These are phyloP conservation scores for Echinochloa phyllopogon DNA, from an alignment of 176 grass and related monocot genomes.

Conservation along the genomic window DNA sequence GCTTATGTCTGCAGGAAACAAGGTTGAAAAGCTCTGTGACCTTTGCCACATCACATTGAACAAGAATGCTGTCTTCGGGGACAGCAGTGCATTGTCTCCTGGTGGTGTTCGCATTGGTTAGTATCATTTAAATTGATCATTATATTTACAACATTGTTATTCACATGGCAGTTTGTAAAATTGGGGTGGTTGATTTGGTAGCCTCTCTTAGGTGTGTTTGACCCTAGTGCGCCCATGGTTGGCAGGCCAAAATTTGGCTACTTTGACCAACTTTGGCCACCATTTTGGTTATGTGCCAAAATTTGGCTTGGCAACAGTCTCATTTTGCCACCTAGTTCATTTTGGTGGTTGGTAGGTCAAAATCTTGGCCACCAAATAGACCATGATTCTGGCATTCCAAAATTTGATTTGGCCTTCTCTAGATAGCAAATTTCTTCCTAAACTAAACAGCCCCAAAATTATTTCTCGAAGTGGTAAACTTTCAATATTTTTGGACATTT, in stretches of 20 bases:
- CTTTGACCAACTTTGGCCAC: too few relatives aligned
- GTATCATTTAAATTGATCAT: constrained; percentile 31
- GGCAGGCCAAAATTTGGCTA: constrained; percentile 1
- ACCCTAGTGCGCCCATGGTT: neutral
- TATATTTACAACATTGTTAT: constrained; percentile 20
- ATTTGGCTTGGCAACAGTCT: too few relatives aligned
- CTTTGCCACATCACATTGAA: constrained; percentile 93
- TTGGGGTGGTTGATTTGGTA: too few relatives aligned
- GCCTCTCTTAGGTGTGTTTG: neutral
- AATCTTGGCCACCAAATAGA: neutral
- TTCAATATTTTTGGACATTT: constrained; percentile 4
- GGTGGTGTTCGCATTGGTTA: constrained; percentile 95
- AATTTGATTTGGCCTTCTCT: neutral
- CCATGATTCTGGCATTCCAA: neutral
- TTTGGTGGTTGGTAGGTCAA: too few relatives aligned
- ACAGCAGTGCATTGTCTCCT: constrained; percentile 93
- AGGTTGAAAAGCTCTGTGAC: constrained; percentile 97
- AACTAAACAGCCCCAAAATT: constrained; percentile 1
- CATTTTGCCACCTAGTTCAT: too few relatives aligned
- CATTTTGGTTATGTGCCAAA: constrained; percentile 13
- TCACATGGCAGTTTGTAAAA: neutral
- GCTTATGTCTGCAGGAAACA: constrained; percentile 67
- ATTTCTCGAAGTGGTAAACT: neutral
- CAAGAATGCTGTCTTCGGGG: constrained; percentile 99
- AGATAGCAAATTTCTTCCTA: neutral